Evolutionary conservation across 108 stramenopile genomes (phyloP), one percentile per base, ranked within the genome.

Genomic region (Discostella pseudostelligera): DNA sequence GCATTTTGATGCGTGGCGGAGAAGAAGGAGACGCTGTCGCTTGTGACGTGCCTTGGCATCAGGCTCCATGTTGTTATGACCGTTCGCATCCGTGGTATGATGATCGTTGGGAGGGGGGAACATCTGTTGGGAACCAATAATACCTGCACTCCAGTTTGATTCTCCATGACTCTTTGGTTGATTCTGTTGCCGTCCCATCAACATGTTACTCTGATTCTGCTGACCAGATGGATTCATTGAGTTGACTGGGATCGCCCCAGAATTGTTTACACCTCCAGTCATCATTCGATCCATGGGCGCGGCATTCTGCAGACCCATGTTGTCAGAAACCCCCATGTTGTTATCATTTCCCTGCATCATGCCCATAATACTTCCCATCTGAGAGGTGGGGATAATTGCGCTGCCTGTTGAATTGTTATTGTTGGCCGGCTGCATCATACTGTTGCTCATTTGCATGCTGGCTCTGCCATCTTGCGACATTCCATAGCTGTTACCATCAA

Each of bases 1-100:
- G 50, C 99, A 99, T 68, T 97, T 96, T 26, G 97, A 97, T 10
- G 97, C 97, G 77, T 99, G 99, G 19, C 99, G 85, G 8, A 99
- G 78, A 24, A 98, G 82, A 21, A 99, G 69, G 17, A 99, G 79
- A 12, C 97, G 93, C 80, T 99, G 97, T 70, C 96, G 97, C 75
- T 99, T 97, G 81, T 98, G 99, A 17, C 89, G 78, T 25, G 97
- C 83, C 65, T 93, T 95, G 22, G 83, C 84, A 83, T 67, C 96
- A 76, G 12, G 67, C 50, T 65, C 84, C 42, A 25, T 70, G 62
- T 45, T 56, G 35, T 48, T 58, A 8, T 46, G 69, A 45, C 40
- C 74, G 55, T 39, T 68, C 3, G 65, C 43, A 36, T 39, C 16
- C 16, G 20, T 62, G 32, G 47, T 59, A 11, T 39, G 22, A 8